Evolutionary conservation across 768 basidiomycete species (phyloP), one percentile per base, ranked within the genome.

Genomic region (Pisolithus microcarpus): DNA sequence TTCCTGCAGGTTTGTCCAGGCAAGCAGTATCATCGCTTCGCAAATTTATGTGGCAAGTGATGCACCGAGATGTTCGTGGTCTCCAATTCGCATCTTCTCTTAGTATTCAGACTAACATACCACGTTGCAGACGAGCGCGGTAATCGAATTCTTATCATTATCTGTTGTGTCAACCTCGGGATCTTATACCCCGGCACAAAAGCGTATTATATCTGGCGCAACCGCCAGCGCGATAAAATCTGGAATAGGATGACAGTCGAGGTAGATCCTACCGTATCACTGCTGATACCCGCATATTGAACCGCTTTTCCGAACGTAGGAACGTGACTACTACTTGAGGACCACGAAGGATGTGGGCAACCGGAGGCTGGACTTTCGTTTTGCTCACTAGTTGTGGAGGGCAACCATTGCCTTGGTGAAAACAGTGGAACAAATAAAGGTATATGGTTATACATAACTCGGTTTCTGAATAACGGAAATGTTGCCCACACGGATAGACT

Each of bases 311-410:
- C 1, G 13, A 43, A 34, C 13, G 13, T 56, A 81, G 79, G 72
- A 82, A 61, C 76, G 74, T 59, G 65, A 71, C 48, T 68, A 80
- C 28, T 84, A 85, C 62, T 60, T 84, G 1, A 72, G 75, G 48
- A 82, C 73, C 15, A 81, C 84, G 7, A 76, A 68, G 38, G 83
- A 85, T 51, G 68, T 72, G 46, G 81, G 82, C n/a, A 84, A 81
- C 56, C 63, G 74, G 53, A 66, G 78, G 45, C 59, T 82, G 54
- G 80, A 83, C 57, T 83, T 82, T 68, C 70, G 80, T 21, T 83
- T 84, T 56, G 75, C 74, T 5, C 79, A 82, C 59, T 81, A 49
- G 57, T 18, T 16, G 36, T 19, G 16, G 10, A 4, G 10, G 31
- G 11, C 11, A 11, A 13, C 31, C 8, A 34, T 4, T 28, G 5